Conservation (phyloP, 163 green algal genomes). For the Chlamydomonas reinhardtii region DNA sequence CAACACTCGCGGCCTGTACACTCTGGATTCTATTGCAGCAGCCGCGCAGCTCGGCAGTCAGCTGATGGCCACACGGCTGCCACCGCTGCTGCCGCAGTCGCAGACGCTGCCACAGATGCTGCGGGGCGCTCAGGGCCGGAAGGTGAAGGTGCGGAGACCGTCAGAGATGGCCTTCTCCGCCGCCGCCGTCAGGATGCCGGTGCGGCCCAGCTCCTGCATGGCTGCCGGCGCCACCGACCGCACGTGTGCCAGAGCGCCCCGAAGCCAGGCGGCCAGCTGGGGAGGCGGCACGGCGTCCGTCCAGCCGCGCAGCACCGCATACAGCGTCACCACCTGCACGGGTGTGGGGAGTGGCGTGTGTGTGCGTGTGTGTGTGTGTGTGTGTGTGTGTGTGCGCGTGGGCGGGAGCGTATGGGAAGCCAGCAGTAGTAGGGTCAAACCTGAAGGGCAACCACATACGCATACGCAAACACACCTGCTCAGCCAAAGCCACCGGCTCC, state of each 20-base stretch:
- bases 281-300: constrained; percentile 56
- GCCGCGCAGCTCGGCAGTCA: too few relatives aligned
- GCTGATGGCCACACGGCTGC: too few relatives aligned
- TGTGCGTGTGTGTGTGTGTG: neutral
- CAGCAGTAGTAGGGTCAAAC: too few relatives aligned
- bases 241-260: constrained; percentile 40
- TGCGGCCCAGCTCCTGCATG: constrained; percentile 66
- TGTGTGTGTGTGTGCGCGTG: neutral
- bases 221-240: constrained; percentile 16
- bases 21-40: too few relatives aligned
- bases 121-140: neutral
- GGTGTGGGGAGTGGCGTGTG: too few relatives aligned
- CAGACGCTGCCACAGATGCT: too few relatives aligned
- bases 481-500: constrained; percentile 63
- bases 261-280: constrained; percentile 51
- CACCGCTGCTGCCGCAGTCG: too few relatives aligned
- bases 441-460: neutral
- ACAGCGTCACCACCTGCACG: constrained; percentile 75
- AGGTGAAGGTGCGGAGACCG: constrained; percentile 33
- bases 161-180: constrained; percentile 55
- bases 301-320: constrained; percentile 71
- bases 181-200: constrained; percentile 59
- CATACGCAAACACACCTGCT: constrained; percentile 56
- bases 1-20: too few relatives aligned
- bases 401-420: too few relatives aligned